A percentile compares a stretch with the other conserved stretches of the same genome.
Conservation (phyloP, 768 basidiomycete genomes). For the Pleurotus ostreatus region DNA sequence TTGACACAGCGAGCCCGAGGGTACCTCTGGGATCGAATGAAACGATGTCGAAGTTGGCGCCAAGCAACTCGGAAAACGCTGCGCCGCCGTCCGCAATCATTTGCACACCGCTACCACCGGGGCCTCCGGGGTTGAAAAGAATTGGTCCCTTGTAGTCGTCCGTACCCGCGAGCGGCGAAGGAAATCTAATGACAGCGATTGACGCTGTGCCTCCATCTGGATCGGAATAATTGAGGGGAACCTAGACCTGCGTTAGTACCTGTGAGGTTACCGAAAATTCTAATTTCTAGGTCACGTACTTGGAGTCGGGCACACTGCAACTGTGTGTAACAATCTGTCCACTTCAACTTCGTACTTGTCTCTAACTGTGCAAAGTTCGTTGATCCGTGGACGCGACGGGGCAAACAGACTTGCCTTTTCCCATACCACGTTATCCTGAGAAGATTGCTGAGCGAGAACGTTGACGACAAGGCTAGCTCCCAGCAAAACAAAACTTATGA, state of each 20-base stretch:
- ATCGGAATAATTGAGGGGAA: slow-evolving; percentile 41
- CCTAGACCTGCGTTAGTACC: slow-evolving; percentile 21
- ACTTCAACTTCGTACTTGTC: slow-evolving; percentile 16
- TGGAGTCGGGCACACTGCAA: slow-evolving; percentile 29
- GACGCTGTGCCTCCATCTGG: slow-evolving; percentile 30
- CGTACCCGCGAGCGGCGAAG: slow-evolving; percentile 22
- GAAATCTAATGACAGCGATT: slow-evolving; percentile 38
- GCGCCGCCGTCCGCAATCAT: slow-evolving; percentile 18
- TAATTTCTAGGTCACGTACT: slow-evolving; percentile 12
- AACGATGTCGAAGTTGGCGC: slow-evolving; percentile 40
- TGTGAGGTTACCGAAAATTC: background rate
- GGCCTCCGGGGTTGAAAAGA: slow-evolving; percentile 44
- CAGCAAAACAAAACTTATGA: too few species aligned
- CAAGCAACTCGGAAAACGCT: slow-evolving; percentile 26
- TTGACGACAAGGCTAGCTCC: too few species aligned
- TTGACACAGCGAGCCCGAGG: background rate
- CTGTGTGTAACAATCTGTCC: slow-evolving; percentile 20
- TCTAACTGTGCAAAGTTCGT: background rate
- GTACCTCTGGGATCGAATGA: slow-evolving; percentile 46
- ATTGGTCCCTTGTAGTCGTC: slow-evolving; percentile 38
- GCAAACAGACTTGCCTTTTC: background rate
- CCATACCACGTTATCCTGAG: background rate
- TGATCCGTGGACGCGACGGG: background rate
- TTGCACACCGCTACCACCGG: slow-evolving; percentile 39
- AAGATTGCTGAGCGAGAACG: background rate